A percentile compares a stretch with the other conserved stretches of the same genome.
Conservation (phyloP, 2,329 filamentous ascomycete species). For the Graphium sp. region DNA sequence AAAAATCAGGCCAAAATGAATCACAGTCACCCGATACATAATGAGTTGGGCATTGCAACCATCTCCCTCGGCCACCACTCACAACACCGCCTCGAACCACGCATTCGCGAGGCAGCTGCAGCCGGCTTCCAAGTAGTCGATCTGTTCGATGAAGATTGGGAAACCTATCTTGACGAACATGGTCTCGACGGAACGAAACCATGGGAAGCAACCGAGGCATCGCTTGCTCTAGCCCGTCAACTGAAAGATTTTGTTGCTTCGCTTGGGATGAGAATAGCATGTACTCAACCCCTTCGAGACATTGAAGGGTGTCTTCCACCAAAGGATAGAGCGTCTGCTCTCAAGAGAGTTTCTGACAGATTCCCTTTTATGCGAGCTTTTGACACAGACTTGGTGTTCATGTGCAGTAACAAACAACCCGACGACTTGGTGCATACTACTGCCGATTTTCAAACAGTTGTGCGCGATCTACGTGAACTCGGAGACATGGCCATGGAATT, state of each 20-base stretch:
- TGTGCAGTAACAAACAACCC: slow-evolving; percentile 4
- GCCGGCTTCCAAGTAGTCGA: neutral
- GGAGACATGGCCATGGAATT: slow-evolving; percentile 3
- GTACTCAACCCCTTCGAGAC: slow-evolving; percentile 3
- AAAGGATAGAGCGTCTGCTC: slow-evolving; percentile 1
- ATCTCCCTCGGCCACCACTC: neutral
- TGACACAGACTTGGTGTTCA: slow-evolving; percentile 4
- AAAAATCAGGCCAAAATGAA: neutral
- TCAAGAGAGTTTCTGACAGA: slow-evolving; percentile 1
- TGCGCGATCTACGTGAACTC: slow-evolving; percentile 1
- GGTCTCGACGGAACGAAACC: neutral
- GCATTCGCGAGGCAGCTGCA: neutral
- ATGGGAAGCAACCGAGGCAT: neutral
- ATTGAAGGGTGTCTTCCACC: slow-evolving; percentile 3
- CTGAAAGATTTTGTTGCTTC: neutral
- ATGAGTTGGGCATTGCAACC: neutral
- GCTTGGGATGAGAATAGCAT: slow-evolving; percentile 1
- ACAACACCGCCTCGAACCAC: neutral
- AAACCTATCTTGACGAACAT: neutral
- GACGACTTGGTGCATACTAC: too few relatives aligned
- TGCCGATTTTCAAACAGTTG: slow-evolving; percentile 2
- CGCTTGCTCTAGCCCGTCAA: neutral
- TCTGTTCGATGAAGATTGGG: neutral
- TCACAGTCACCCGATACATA: neutral
- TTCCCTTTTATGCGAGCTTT: slow-evolving; percentile 4